phyloP scores from a whole-genome alignment of 345 rosid species.

The Bruguiera sexangula region DNA sequence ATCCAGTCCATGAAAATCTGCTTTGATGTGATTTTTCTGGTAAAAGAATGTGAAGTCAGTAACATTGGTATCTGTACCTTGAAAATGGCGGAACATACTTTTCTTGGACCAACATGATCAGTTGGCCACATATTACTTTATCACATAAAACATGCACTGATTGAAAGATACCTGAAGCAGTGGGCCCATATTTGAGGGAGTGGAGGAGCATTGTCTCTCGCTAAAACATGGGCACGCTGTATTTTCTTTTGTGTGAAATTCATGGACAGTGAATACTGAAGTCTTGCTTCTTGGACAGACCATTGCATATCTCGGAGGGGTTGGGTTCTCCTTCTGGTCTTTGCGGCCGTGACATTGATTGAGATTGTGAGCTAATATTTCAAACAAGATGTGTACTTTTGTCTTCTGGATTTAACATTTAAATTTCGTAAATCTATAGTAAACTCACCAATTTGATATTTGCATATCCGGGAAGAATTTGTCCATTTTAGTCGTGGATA shows the following conservation, averaged over 20 bases:
- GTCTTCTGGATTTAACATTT: not conserved
- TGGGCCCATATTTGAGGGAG: no score
- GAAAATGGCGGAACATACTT: slow-evolving; percentile 2
- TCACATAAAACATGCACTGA: no score
- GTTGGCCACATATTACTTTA: slow-evolving; percentile 13
- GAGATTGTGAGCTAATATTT: slow-evolving; percentile 54
- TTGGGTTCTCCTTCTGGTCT: slow-evolving; percentile 64
- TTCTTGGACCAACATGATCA: slow-evolving; percentile 30
- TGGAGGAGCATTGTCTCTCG: no score
- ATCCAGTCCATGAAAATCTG: slow-evolving; percentile 16
- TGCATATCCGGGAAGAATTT: not conserved
- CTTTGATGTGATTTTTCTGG: slow-evolving; percentile 26
- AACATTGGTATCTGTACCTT: slow-evolving; percentile 47
- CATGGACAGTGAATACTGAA: not conserved
- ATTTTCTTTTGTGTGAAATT: slow-evolving; percentile 1
- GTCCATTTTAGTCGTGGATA: no score
- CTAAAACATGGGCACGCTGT: not conserved
- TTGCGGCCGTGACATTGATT: slow-evolving; percentile 60
- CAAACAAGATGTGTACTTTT: not conserved
- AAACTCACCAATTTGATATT: not conserved
- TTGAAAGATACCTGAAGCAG: no score
- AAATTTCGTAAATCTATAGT: not conserved
- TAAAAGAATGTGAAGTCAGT: slow-evolving; percentile 39
- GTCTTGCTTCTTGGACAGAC: slow-evolving; percentile 40
- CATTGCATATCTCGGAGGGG: slow-evolving; percentile 66